Conservation (phyloP, 306 rosid species). For the Dryas drummondii region DNA sequence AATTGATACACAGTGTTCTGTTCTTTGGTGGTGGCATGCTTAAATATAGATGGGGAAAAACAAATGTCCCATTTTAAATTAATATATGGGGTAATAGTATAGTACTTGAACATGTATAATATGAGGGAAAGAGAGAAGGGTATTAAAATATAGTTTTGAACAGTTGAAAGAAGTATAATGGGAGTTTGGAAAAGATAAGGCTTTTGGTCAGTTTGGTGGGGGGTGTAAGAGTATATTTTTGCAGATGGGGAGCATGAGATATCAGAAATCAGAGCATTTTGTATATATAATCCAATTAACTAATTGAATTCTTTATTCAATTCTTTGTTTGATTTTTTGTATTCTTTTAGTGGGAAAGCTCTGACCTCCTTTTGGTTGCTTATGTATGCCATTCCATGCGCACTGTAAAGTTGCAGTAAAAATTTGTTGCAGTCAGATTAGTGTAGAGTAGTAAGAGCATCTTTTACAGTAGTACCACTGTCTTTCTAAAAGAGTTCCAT, state of each 20-base stretch:
- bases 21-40: constrained; percentile 39
- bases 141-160: constrained; percentile 33
- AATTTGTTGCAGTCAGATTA: constrained; percentile 3
- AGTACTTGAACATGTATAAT: constrained; percentile 35
- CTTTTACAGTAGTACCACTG: constrained; percentile 47
- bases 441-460: constrained; percentile 45
- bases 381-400: constrained; percentile 71
- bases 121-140: constrained; percentile 22
- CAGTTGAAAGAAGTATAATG: constrained; percentile 47
- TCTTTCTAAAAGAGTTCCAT: constrained; percentile 49
- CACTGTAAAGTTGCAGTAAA: constrained; percentile 72
- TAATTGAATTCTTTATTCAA: constrained; percentile 17
- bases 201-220: constrained; percentile 72
- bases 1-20: constrained; percentile 37
- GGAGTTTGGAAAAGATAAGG: constrained; percentile 58
- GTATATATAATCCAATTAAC: constrained; percentile 26
- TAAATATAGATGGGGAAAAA: constrained; percentile 34
- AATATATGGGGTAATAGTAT: constrained; percentile 19
- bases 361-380: constrained; percentile 61
- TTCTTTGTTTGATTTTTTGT: constrained; percentile 16
- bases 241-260: constrained; percentile 69
- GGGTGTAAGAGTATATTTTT: constrained; percentile 49
- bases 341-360: constrained; percentile 55
- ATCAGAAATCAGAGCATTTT: constrained; percentile 45
- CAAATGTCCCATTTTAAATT: constrained; percentile 39